These are phyloP conservation scores for Suillus clintonianus DNA, from an alignment of 768 basidiomycete genomes.

Conservation along the genomic window DNA sequence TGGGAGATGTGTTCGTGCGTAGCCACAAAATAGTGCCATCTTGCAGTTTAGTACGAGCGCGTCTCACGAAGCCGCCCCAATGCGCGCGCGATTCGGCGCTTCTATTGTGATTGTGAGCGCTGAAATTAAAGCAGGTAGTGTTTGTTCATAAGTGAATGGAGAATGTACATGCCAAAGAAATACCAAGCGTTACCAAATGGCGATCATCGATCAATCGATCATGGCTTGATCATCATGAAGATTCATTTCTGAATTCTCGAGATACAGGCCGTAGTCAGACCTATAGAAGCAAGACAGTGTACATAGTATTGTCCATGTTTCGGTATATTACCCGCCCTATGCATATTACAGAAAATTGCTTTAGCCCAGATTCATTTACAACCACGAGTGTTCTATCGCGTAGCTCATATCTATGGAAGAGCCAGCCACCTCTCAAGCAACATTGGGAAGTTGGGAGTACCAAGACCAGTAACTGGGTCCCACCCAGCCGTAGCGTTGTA, in stretches of 20 bases:
- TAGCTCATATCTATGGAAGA: conserved; percentile 18
- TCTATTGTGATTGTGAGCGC: not conserved
- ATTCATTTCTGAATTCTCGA: not conserved
- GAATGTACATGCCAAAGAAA: not conserved
- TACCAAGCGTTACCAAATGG: not conserved
- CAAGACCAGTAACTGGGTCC: conserved; percentile 27
- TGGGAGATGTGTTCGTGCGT: not conserved
- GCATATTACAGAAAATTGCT: not conserved
- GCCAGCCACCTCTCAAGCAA: conserved; percentile 33
- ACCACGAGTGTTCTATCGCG: not conserved
- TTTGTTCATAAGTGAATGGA: not conserved
- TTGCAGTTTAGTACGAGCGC: not conserved
- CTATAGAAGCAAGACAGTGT: not conserved
- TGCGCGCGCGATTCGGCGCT: not conserved
- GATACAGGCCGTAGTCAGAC: not conserved
- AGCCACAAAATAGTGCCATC: not conserved
- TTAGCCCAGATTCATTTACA: not conserved
- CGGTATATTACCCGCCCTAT: not conserved
- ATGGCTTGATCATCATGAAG: not conserved
- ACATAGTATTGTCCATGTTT: not conserved
- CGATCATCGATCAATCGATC: too few species aligned
- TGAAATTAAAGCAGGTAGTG: not conserved
- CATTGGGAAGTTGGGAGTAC: conserved; percentile 20
- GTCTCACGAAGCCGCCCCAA: not conserved
- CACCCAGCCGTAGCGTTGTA: conserved; percentile 29